Base-by-base conservation (phyloP, 768 basidiomycete species). In the Zangia roseola region DNA sequence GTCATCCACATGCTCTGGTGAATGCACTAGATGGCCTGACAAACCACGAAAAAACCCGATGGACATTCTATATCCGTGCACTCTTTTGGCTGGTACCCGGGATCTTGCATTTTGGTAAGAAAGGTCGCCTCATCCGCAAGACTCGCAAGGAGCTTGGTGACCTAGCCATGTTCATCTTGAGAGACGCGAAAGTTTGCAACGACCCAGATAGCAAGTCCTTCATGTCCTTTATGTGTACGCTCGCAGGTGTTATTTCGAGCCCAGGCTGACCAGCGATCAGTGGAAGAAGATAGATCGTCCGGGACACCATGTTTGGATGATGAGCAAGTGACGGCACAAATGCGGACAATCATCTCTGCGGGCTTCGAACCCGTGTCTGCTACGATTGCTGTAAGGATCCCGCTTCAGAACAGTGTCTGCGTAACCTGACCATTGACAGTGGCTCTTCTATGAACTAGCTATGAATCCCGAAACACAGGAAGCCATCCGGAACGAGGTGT, bases 401-500 rank as follows among this genome's bases (percentile, higher is more conserved):
- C 24, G 36, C 35, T 28, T 24, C 17, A 10, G 28, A 40, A 35
- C 13, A 26, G 43, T 39, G 36, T 45, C 17, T 47, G 19, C 46
- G 28, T 36, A 36, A 56, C 35, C 52, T 40, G 14, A 52, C 19
- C 33, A 21, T 49, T 21, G 45, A 13, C 49, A 83, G 82, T 88
- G 86, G 86, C 69, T 80, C 38, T 64, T 87, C 10, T 86, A 85
- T 53, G 80, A 83, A 55, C 73, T 89, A 23, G 72, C 82, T 19
- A 67, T 65, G 20, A 65, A 83, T 58, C 72, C 73, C 0, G 62
- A 73, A 21, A 57, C 81, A 33, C 86, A 89, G 64, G 67, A 70
- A 19, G 64, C 74, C 37, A 73, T 89, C 16, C 77, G 87, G 5
- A 73, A 78, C 44, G 82, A 84, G 57, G 62, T 82, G 14, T 68